Percentiles rank a stretch among this genome's conserved stretches.
phyloP scores from a whole-genome alignment of 257 asterid species.

The Rehmannia glutinosa region DNA sequence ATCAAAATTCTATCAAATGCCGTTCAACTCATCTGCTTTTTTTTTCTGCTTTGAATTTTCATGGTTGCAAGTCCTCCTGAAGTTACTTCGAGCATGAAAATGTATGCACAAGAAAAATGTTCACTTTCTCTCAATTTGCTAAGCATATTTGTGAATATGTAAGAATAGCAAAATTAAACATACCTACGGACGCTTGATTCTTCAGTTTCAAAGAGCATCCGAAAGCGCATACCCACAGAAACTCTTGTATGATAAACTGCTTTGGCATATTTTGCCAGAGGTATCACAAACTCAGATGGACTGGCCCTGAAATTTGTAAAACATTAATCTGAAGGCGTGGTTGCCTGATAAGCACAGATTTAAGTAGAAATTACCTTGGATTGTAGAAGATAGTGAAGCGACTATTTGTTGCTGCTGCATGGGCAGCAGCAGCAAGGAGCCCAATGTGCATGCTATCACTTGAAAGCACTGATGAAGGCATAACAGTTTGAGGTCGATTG shows the following conservation, averaged over 20 bases:
- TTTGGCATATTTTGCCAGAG: conserved; percentile 83
- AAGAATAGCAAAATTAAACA: conserved; percentile 10
- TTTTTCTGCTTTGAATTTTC: too few species aligned
- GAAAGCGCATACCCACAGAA: conserved; percentile 93
- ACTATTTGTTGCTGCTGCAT: conserved; percentile 89
- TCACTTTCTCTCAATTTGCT: too few species aligned
- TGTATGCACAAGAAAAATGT: too few species aligned
- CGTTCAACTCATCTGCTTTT: too few species aligned
- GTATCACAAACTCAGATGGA: conserved; percentile 88
- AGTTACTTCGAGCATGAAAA: too few species aligned
- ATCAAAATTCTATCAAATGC: too few species aligned
- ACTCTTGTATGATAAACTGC: conserved; percentile 80
- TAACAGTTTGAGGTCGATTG: conserved; percentile 76
- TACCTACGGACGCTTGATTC: conserved; percentile 94
- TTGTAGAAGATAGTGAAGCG: conserved; percentile 86
- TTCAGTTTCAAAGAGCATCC: conserved; percentile 94
- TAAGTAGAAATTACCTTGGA: conserved; percentile 56
- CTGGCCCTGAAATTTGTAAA: conserved; percentile 64
- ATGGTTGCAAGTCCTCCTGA: too few species aligned
- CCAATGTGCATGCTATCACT: conserved; percentile 98
- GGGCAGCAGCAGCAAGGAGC: conserved; percentile 98
- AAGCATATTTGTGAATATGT: background rate
- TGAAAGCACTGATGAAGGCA: conserved; percentile 92
- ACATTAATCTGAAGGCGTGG: background rate
- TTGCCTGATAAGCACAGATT: background rate